Evolutionary conservation across 2,329 filamentous ascomycete genomes (phyloP).

Genomic region (Grosmannia huntii): DNA sequence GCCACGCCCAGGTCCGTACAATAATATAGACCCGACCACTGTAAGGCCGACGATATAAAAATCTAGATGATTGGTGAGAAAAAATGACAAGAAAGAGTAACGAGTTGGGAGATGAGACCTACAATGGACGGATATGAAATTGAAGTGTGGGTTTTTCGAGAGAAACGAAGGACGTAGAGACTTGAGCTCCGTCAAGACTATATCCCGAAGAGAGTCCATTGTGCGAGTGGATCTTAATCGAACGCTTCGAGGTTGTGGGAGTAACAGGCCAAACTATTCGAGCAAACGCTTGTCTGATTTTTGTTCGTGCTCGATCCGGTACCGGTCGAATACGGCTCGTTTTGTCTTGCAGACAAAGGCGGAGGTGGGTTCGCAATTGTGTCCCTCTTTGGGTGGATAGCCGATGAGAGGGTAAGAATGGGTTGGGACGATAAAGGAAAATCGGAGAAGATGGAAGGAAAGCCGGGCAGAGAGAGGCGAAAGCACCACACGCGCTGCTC

Average conservation of each 20-base stretch:
- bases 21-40: slow-evolving; percentile 61
- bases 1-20: slow-evolving; percentile 49
- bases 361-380: not conserved
- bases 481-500: not conserved
- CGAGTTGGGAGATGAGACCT: slow-evolving; percentile 21
- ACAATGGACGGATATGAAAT: slow-evolving; percentile 76
- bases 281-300: not conserved
- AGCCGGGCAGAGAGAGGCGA: not conserved
- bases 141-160: slow-evolving; percentile 19
- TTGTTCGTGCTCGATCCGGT: not conserved
- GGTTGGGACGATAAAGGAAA: too few relatives aligned
- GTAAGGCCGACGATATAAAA: slow-evolving; percentile 66
- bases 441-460: not conserved
- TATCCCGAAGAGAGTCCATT: not conserved
- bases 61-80: slow-evolving; percentile 4
- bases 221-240: not conserved
- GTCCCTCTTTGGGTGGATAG: not conserved
- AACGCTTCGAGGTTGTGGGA: not conserved
- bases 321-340: not conserved
- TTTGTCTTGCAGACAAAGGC: not conserved
- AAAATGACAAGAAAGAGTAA: not conserved
- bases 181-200: not conserved
- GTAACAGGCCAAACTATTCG: not conserved
- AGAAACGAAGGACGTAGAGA: not conserved
- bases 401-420: not conserved